Conservation (phyloP, 1,284 basidiomycete species). For the Tilletia caries region DNA sequence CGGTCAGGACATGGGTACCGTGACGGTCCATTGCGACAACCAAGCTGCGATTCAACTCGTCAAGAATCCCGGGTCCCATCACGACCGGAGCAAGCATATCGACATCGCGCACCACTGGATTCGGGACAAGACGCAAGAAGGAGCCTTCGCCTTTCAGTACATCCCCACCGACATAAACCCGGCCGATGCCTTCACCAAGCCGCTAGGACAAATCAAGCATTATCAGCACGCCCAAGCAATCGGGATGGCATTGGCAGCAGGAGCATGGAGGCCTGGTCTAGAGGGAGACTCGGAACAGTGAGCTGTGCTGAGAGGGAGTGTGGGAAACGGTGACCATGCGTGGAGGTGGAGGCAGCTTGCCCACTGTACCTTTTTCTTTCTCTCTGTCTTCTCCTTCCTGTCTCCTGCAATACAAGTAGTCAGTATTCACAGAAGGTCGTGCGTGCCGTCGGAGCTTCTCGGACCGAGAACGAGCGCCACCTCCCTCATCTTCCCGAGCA, state of each 20-base stretch:
- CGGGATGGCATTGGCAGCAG: no score
- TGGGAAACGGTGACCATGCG: background rate
- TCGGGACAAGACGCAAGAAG: no score
- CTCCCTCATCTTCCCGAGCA: no score
- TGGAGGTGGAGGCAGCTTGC: constrained; percentile 9
- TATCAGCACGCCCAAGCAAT: background rate
- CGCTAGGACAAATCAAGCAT: background rate
- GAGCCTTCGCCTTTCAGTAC: background rate
- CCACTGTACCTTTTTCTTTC: background rate
- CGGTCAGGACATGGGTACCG: background rate
- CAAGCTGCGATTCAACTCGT: background rate
- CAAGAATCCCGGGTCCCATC: background rate
- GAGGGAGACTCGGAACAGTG: no score
- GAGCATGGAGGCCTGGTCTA: no score
- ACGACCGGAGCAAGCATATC: no score
- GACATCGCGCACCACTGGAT: no score
- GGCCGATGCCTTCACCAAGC: constrained; percentile 12
- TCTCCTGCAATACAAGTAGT: background rate
- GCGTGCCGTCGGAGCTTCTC: no score
- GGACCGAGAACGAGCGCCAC: no score
- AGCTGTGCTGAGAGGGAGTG: background rate
- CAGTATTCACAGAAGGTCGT: no score
- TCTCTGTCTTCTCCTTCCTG: background rate
- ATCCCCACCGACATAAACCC: background rate
- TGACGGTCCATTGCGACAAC: background rate